These are phyloP conservation scores for Curvularia sp. DNA, from an alignment of 2,329 filamentous ascomycete species.

Conservation along the genomic window DNA sequence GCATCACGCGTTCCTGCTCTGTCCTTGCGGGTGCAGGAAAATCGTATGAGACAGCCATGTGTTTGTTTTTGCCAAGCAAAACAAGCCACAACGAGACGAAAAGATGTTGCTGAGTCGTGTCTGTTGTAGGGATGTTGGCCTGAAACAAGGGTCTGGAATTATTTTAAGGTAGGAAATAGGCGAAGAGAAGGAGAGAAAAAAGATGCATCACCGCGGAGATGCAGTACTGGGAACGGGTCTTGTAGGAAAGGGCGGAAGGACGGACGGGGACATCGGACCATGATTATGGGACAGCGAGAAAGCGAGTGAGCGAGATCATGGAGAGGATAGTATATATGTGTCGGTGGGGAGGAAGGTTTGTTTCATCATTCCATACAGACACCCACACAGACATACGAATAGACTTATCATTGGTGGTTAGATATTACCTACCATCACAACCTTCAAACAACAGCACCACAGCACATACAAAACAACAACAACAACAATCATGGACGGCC, in stretches of 20 bases:
- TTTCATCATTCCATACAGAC: background rate
- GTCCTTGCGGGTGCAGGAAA: too few relatives aligned
- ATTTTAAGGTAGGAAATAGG: background rate
- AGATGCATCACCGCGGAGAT: conserved; percentile 16
- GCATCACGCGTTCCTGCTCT: too few relatives aligned
- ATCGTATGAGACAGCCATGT: too few relatives aligned
- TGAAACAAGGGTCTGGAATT: too few relatives aligned
- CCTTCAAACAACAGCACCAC: background rate
- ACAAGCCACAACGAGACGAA: background rate
- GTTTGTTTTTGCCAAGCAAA: too few relatives aligned
- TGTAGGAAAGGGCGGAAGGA: conserved; percentile 6
- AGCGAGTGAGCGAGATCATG: background rate
- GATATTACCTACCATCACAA: background rate
- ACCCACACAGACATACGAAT: background rate
- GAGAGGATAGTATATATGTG: background rate
- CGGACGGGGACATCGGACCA: background rate
- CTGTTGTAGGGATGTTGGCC: too few relatives aligned
- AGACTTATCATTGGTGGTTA: background rate
- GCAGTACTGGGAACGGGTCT: background rate
- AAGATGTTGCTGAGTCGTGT: background rate
- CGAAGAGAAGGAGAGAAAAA: background rate
- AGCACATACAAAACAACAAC: background rate
- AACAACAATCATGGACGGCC: conserved; percentile 42
- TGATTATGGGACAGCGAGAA: background rate
- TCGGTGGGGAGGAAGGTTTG: background rate